Conservation (phyloP, 1,284 basidiomycete genomes). For the Apiotrichum akiyoshidainum region DNA sequence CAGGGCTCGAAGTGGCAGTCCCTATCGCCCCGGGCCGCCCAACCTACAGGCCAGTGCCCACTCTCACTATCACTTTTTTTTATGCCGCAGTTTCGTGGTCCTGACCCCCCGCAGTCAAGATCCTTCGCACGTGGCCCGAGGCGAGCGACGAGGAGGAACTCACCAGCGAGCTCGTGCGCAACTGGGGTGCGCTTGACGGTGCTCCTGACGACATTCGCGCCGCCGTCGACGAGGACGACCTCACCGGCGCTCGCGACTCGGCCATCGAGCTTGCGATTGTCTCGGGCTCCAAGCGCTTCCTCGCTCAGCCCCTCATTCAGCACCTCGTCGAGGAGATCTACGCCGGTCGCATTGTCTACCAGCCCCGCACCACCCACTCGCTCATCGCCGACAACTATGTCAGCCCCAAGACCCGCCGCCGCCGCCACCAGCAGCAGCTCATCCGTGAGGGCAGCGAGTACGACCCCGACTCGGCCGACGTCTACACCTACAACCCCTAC, state of each 20-base stretch:
- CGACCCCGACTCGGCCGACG: constrained; percentile 32
- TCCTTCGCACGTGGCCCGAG: constrained; percentile 66
- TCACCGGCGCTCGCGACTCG: constrained; percentile 61
- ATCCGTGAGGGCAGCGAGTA: constrained; percentile 5
- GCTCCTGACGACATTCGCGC: constrained; percentile 65
- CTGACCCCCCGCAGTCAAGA: constrained; percentile 57
- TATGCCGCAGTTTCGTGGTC: neutral
- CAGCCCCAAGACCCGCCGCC: constrained; percentile 48
- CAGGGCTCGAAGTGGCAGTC: too few relatives aligned
- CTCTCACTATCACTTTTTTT: too few relatives aligned
- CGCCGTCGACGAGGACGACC: constrained; percentile 60
- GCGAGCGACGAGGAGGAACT: constrained; percentile 62
- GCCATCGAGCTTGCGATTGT: constrained; percentile 83
- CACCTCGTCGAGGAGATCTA: constrained; percentile 79
- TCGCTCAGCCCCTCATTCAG: constrained; percentile 74
- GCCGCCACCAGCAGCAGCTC: constrained; percentile 10
- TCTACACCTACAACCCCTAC: constrained; percentile 67
- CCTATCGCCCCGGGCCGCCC: too few relatives aligned
- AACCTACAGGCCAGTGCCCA: too few relatives aligned
- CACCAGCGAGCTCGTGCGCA: constrained; percentile 69
- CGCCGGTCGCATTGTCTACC: constrained; percentile 55
- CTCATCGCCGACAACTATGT: constrained; percentile 77
- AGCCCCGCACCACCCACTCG: constrained; percentile 61
- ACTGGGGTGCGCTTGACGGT: constrained; percentile 75
- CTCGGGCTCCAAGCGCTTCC: constrained; percentile 71